Base-by-base conservation (phyloP, 108 stramenopile species). In the Cylindrotheca closterium region DNA sequence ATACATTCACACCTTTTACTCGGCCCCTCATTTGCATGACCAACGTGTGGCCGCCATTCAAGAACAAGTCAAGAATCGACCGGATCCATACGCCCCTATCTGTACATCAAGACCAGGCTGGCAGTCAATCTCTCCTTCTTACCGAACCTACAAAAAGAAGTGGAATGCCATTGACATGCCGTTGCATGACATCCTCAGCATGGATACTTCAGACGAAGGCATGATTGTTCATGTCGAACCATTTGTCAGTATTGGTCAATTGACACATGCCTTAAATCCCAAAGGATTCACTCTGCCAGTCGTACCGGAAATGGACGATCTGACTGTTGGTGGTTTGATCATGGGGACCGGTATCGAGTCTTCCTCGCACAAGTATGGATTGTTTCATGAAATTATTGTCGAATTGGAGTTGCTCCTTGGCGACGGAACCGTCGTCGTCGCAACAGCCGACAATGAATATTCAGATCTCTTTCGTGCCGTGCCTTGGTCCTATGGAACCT, bases 401-500 rank as follows among this genome's bases (percentile, higher is more conserved):
- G 80, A 75, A 50, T 75, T 63, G n/a, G 83, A 87, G 42, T 47
- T 87, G 23, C 27, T 75, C 18, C 22, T 78, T 18, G 58, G 73
- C 42, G 54, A 56, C 37, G 86, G 82, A 1, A 52, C 42, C 15
- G 70, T 84, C 29, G 75, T 87, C 24, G 51, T 37, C 30, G 74
- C 58, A 24, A 81, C 77, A 12, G 45, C 59, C 5, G 75, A 79
- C 47, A 74, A 57, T 28, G 74, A 85, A 45, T 55, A 77, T 60
- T 48, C 75, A 1, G 86, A 87, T 21, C 51, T 87, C 31, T 87
- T 87, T 57, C 53, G 81, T 64, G 86, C 82, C 2, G 48, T 87
- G 26, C 86, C 86, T 8, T 84, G 82, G 80, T 75, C 73, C 3
- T 75, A 84, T 64, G 86, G 86, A 4, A 77, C 86, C 12, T 63